These are phyloP conservation scores for Camelina hispida DNA, from an alignment of 345 rosid species.

Conservation along the genomic window DNA sequence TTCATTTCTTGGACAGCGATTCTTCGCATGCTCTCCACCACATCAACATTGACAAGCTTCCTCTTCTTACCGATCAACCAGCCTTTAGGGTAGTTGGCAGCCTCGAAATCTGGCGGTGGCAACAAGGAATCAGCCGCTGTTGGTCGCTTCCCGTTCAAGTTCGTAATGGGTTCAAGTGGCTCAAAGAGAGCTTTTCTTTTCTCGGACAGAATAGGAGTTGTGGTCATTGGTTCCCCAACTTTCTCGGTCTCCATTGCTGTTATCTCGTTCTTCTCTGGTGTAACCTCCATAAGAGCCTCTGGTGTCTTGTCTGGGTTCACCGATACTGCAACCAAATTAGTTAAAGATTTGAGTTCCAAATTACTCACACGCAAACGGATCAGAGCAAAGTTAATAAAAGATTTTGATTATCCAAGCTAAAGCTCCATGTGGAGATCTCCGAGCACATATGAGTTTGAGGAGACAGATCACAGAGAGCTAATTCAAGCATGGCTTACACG, in stretches of 20 bases:
- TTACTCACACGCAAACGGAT: constrained; percentile 1
- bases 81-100: constrained; percentile 81
- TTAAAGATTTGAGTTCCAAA: neutral
- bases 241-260: constrained; percentile 40
- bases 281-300: constrained; percentile 47
- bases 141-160: constrained; percentile 53
- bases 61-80: constrained; percentile 96
- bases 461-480: constrained; percentile 1
- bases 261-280: constrained; percentile 56
- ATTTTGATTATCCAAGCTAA: constrained; percentile 4
- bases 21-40: constrained; percentile 96
- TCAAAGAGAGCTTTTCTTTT: constrained; percentile 86
- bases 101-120: constrained; percentile 93
- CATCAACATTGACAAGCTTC: constrained; percentile 90
- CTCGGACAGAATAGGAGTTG: constrained; percentile 60
- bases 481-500: constrained; percentile 12
- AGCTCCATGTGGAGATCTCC: constrained; percentile 20
- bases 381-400: neutral
- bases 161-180: constrained; percentile 72
- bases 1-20: constrained; percentile 96
- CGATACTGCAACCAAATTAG: constrained; percentile 11
- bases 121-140: constrained; percentile 67
- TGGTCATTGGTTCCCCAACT: constrained; percentile 36
- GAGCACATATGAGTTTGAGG: constrained; percentile 4
- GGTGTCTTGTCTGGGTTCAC: constrained; percentile 45